Evolutionary conservation across 148 eudicot genomes (phyloP).

Genomic region (Fallopia convolvulus): DNA sequence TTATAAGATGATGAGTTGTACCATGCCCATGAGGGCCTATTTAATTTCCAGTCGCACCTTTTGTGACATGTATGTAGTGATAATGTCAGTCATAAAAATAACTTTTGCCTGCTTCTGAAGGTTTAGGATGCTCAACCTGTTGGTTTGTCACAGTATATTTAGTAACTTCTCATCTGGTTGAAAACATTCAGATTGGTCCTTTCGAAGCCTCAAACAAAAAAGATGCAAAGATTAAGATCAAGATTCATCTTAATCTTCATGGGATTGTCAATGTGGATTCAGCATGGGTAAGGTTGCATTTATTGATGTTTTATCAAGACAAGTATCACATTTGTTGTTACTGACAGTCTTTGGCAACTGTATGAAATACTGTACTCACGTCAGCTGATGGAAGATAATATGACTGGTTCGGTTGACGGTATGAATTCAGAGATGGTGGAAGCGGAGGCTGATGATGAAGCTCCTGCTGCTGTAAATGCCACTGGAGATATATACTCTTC

Average conservation of each 20-base stretch:
- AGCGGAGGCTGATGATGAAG: slow-evolving; percentile 27
- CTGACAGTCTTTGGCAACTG: slow-evolving; percentile 8
- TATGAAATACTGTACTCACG: slow-evolving; percentile 9
- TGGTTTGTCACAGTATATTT: not conserved
- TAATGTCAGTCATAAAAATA: not conserved
- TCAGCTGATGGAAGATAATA: slow-evolving; percentile 55
- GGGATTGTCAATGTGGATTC: slow-evolving; percentile 53
- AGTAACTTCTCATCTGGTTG: not conserved
- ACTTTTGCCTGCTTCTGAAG: not conserved
- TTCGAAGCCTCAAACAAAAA: slow-evolving; percentile 33
- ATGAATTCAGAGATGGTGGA: slow-evolving; percentile 32
- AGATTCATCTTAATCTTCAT: slow-evolving; percentile 53
- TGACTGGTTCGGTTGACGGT: slow-evolving; percentile 21
- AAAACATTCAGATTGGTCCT: slow-evolving; percentile 62
- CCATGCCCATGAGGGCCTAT: not conserved
- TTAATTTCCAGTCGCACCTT: not conserved
- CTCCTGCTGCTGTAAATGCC: slow-evolving; percentile 11
- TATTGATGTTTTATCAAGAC: not conserved
- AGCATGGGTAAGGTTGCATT: slow-evolving; percentile 43
- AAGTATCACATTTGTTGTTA: not conserved
- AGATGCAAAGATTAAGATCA: slow-evolving; percentile 51
- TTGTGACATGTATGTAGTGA: not conserved
- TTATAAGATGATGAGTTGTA: not conserved
- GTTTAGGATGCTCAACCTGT: not conserved
- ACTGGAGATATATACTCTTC: slow-evolving; percentile 17